These are phyloP conservation scores for Forsythia viridissima DNA, from an alignment of 257 asterid species.

Conservation along the genomic window DNA sequence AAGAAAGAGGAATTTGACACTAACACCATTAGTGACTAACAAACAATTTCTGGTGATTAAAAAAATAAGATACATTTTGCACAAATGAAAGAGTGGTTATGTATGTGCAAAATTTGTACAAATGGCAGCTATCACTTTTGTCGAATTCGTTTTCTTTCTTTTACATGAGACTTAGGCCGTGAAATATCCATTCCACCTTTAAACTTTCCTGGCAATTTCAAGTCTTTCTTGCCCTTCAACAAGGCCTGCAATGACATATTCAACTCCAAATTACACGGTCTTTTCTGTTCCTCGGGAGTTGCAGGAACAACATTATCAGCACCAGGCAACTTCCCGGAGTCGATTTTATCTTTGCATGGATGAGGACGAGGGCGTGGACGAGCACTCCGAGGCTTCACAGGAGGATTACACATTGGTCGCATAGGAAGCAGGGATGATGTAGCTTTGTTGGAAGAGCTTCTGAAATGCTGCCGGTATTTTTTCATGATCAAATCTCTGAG, in stretches of 20 bases:
- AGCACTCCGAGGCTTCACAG: conserved; percentile 76
- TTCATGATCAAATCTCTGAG: conserved; percentile 60
- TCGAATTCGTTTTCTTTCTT: conserved; percentile 44
- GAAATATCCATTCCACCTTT: conserved; percentile 31
- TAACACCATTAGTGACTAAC: too few relatives aligned
- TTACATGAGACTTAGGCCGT: conserved; percentile 35
- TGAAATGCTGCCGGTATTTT: conserved; percentile 52
- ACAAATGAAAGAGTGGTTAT: not conserved
- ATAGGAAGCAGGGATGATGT: conserved; percentile 45
- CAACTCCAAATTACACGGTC: conserved; percentile 26
- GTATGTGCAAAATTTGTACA: not conserved
- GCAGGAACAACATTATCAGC: conserved; percentile 16
- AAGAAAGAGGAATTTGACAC: too few relatives aligned
- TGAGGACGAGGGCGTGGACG: conserved; percentile 68
- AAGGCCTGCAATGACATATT: conserved; percentile 27
- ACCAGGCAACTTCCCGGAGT: conserved; percentile 28
- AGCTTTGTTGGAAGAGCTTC: conserved; percentile 41
- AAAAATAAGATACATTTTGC: too few relatives aligned
- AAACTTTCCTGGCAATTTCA: conserved; percentile 41
- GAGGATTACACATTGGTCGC: conserved; percentile 52
- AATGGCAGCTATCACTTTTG: conserved; percentile 30
- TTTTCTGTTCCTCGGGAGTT: conserved; percentile 21
- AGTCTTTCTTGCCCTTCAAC: conserved; percentile 42
- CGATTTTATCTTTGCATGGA: conserved; percentile 31
- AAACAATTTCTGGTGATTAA: too few relatives aligned